Percentiles rank a stretch among this genome's conserved stretches.
phyloP scores from a whole-genome alignment of 164 flowering plant genomes.

The grape (Vitis vinifera) region ASM3070453v1 NC_081814.1:544001-544500 shows the following conservation, averaged over 20 bases:
- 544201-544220: no score
- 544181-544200: no score
- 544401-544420: neutral
- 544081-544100: neutral
- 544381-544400: no score
- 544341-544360: neutral
- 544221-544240: no score
- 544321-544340: no score
- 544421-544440: neutral
- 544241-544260: no score
- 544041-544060: conserved; percentile 22
- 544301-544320: no score
- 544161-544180: no score
- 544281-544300: no score
- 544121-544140: neutral
- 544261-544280: no score
- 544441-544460: conserved; percentile 57
- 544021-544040: conserved; percentile 15
- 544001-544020: conserved; percentile 7
- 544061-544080: conserved; percentile 16
- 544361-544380: neutral
- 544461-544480: conserved; percentile 64
- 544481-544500: conserved; percentile 72
- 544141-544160: neutral
- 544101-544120: neutral